A percentile compares a stretch with the other conserved stretches of the same genome.
Evolutionary conservation across 768 basidiomycete species (phyloP).

Genomic region (Hericium rajendrae): DNA sequence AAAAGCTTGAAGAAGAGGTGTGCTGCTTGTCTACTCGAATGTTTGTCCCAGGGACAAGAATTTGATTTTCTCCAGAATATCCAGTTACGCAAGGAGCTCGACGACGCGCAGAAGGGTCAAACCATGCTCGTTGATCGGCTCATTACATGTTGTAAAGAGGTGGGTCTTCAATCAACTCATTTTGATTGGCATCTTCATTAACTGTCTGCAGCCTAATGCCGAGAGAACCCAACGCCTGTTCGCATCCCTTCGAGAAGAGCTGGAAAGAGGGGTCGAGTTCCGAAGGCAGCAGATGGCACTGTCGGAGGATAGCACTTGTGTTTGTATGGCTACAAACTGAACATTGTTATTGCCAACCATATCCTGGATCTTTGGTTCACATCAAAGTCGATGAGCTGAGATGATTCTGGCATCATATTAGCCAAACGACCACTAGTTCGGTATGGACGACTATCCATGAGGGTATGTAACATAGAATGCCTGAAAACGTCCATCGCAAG

Average conservation of each 20-base stretch:
- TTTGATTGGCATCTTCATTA: background rate
- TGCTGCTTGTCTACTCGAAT: slow-evolving; percentile 15
- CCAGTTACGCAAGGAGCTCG: slow-evolving; percentile 65
- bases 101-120: slow-evolving; percentile 72
- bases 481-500: background rate
- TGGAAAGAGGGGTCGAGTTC: slow-evolving; percentile 52
- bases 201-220: slow-evolving; percentile 52
- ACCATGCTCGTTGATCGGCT: slow-evolving; percentile 76
- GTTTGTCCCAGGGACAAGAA: background rate
- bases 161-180: slow-evolving; percentile 26
- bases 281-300: slow-evolving; percentile 19
- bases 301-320: background rate
- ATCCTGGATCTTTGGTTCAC: background rate
- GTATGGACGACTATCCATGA: background rate
- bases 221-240: slow-evolving; percentile 78
- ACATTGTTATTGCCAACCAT: background rate
- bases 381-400: background rate
- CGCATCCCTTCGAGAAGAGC: slow-evolving; percentile 71
- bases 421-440: background rate
- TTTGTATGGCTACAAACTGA: background rate
- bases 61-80: slow-evolving; percentile 35
- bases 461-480: background rate
- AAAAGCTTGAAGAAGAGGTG: slow-evolving; percentile 70
- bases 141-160: slow-evolving; percentile 82
- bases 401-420: background rate